Base-by-base conservation (phyloP, 169 alveolate genomes). In the Plasmodium coatneyi region DNA sequence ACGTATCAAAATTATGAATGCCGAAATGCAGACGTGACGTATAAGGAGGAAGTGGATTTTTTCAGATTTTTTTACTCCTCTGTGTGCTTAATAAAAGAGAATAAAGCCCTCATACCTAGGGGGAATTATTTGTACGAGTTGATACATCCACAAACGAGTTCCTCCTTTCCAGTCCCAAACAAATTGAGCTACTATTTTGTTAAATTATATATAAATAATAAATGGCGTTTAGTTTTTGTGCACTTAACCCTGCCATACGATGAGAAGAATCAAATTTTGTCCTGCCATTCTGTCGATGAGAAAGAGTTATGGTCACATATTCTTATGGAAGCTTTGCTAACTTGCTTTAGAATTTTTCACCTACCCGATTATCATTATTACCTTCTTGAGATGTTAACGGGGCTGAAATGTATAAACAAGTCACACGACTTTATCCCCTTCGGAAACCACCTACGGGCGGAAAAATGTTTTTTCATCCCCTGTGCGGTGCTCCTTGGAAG, bases 71-170 rank as follows among this genome's bases (percentile, higher is more conserved):
- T 71, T 39, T 89, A 89, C 52, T 89, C 94, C 19, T 41, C 83
- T 79, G 70, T 89, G 41, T 72, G 39, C 28, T 32, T 89, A 54
- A 89, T 89, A 56, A 89, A 89, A 39, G 94, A 89, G 49, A 89
- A 89, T 56, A 89, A 89, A 66, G 60, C 72, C 6, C 52, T 89
- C 71, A 79, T 89, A 36, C 94, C 94, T 36, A 79, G 56, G 49
- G 94, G 94, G 10, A 22, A 49, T 89, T 89, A 89, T 66, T 46
- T 89, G 49, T 89, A 89, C 19, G 94, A 89, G 49, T 22, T 79
- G 34, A 89, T 89, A n/a, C 81, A 89, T 14, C 94, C 94, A 56
- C 94, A 89, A 79, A 89, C 94, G 32, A 46, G 32, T 22, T 43
- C 81, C 22, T 32, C 82, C 30, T 89, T 89, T 72, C 94, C 94